A percentile compares a stretch with the other conserved stretches of the same genome.
Evolutionary conservation across 192 early-diverging fungal species (phyloP).

Genomic region (Haplosporangium gracile): DNA sequence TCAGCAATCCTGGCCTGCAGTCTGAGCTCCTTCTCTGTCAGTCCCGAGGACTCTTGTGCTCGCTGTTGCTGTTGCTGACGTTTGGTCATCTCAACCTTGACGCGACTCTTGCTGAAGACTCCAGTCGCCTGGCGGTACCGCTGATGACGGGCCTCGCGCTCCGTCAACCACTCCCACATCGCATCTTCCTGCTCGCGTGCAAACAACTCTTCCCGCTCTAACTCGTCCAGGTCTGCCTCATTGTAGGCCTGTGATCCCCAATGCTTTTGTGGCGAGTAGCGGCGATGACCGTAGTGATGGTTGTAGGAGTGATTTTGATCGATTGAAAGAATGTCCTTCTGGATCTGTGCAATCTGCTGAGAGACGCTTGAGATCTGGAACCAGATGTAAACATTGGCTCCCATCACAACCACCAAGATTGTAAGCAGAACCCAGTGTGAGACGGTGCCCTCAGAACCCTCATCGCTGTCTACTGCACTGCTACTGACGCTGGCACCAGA

Average conservation of each 20-base stretch:
- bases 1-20: conserved; percentile 30
- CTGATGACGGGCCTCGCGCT: conserved; percentile 42
- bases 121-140: conserved; percentile 23
- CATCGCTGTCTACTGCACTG: too few relatives aligned
- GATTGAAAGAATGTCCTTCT: conserved; percentile 4
- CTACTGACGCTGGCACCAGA: neutral
- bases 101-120: neutral
- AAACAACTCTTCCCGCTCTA: conserved; percentile 32
- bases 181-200: conserved; percentile 42
- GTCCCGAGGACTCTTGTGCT: neutral
- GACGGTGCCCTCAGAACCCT: conserved; percentile 9
- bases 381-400: conserved; percentile 44
- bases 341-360: conserved; percentile 39
- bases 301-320: neutral
- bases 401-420: conserved; percentile 30
- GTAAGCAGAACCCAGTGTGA: conserved; percentile 14
- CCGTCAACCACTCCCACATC: conserved; percentile 55
- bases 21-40: conserved; percentile 23
- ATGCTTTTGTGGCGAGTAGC: conserved; percentile 1
- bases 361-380: conserved; percentile 40
- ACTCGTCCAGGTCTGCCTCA: neutral
- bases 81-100: neutral
- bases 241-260: neutral
- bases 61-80: neutral
- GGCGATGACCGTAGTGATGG: neutral